Percentiles rank a stretch among this genome's conserved stretches.
phyloP scores from a whole-genome alignment of 441 rosid species.

The Macaranga tanarius region DNA sequence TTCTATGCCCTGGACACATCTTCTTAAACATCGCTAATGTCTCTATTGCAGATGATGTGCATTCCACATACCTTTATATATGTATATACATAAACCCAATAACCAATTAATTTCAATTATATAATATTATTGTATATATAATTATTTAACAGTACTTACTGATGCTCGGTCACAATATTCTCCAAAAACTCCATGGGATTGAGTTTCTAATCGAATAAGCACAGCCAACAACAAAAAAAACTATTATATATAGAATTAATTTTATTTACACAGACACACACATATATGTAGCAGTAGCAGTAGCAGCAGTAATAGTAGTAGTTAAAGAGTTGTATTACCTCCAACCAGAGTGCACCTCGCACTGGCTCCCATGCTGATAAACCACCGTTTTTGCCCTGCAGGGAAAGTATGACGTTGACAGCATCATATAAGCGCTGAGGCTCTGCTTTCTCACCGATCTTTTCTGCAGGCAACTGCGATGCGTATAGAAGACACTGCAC shows the following conservation, averaged over 20 bases:
- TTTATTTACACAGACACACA: no score
- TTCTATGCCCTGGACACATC: conserved; percentile 58
- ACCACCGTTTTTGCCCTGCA: conserved; percentile 74
- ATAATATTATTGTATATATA: no score
- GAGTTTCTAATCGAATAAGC: conserved; percentile 35
- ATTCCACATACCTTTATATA: conserved; percentile 45
- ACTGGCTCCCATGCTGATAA: conserved; percentile 71
- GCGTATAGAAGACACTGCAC: conserved; percentile 41
- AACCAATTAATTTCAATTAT: no score
- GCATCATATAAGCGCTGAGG: conserved; percentile 40
- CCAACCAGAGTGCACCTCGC: conserved; percentile 60
- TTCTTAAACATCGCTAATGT: conserved; percentile 49
- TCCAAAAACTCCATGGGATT: conserved; percentile 73
- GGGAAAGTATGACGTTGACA: conserved; percentile 46
- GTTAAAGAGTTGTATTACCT: no score
- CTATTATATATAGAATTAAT: no score
- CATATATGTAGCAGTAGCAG: no score
- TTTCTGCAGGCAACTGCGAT: conserved; percentile 42
- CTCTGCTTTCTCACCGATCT: conserved; percentile 41
- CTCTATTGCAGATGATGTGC: conserved; percentile 63
- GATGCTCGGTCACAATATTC: conserved; percentile 66
- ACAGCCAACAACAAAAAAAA: no score
- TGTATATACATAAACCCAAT: no score
- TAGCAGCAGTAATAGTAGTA: no score
- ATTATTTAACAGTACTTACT: conserved; percentile 29